These are phyloP conservation scores for Neotropicomus parvogracilis DNA, from an alignment of 1,284 basidiomycete species.

Conservation along the genomic window DNA sequence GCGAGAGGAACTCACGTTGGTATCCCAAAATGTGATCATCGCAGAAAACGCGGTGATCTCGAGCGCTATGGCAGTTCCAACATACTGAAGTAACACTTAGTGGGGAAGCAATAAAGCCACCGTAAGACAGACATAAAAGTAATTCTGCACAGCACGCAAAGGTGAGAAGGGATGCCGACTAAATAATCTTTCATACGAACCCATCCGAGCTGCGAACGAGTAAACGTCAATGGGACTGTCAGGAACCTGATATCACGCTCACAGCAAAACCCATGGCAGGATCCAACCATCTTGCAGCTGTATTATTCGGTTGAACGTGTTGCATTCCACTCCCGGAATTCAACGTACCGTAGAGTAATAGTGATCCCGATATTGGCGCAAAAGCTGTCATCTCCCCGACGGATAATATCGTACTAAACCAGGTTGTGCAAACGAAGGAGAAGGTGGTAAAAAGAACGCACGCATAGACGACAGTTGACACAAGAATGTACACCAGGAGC, in stretches of 20 bases:
- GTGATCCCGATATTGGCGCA: slow-evolving; percentile 71
- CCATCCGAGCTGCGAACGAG: slow-evolving; percentile 42
- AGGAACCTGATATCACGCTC: slow-evolving; percentile 19
- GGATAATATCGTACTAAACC: slow-evolving; percentile 54
- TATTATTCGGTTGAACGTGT: neutral
- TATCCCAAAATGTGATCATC: slow-evolving; percentile 77
- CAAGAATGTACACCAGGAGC: slow-evolving; percentile 56
- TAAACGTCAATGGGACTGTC: neutral
- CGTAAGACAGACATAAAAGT: slow-evolving; percentile 20
- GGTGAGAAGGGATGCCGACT: slow-evolving; percentile 4
- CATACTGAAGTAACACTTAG: slow-evolving; percentile 25
- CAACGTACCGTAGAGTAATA: slow-evolving; percentile 57
- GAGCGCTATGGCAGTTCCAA: slow-evolving; percentile 56
- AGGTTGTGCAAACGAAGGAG: neutral
- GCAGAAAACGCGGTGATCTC: slow-evolving; percentile 77
- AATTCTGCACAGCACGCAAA: slow-evolving; percentile 17
- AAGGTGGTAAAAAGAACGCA: slow-evolving; percentile 30
- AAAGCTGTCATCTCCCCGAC: slow-evolving; percentile 70
- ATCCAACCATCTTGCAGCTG: slow-evolving; percentile 70
- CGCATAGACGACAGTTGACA: slow-evolving; percentile 62
- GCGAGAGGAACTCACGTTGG: slow-evolving; percentile 39
- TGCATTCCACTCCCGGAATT: neutral
- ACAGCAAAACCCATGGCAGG: slow-evolving; percentile 71
- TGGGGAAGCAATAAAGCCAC: neutral
- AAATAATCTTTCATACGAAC: slow-evolving; percentile 30